Conservation (phyloP, 2,329 filamentous ascomycete species). For the Fusarium kyushuense region DNA sequence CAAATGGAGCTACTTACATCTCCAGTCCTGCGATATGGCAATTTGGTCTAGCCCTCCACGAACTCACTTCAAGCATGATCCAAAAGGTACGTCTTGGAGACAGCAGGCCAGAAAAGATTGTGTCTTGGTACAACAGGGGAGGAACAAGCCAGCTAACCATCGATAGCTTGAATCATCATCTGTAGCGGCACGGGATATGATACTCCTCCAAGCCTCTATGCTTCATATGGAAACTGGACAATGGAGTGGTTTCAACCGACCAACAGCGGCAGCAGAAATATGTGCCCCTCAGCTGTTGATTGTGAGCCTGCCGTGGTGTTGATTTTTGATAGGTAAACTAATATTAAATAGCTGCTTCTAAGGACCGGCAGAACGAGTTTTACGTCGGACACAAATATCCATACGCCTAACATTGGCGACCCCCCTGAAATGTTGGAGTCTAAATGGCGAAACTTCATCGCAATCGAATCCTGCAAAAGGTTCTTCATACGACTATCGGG, state of each 20-base stretch:
- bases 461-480: conserved; percentile 44
- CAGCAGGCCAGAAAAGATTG: not conserved
- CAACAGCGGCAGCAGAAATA: conserved; percentile 39
- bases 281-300: conserved; percentile 35
- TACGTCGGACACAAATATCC: conserved; percentile 30
- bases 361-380: conserved; percentile 38
- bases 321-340: conserved; percentile 9
- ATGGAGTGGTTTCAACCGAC: conserved; percentile 43
- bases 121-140: not conserved
- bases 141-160: not conserved
- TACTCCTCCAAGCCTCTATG: conserved; percentile 42
- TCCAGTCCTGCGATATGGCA: conserved; percentile 42
- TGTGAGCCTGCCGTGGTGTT: conserved; percentile 21
- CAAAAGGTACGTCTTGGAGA: conserved; percentile 32
- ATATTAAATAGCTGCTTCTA: conserved; percentile 38
- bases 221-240: conserved; percentile 43
- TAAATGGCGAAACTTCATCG: conserved; percentile 41
- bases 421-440: conserved; percentile 35
- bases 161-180: conserved; percentile 31
- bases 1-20: conserved; percentile 38
- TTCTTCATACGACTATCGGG: conserved; percentile 3
- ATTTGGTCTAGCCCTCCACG: conserved; percentile 42
- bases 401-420: conserved; percentile 31
- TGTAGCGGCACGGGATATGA: conserved; percentile 30
- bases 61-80: conserved; percentile 31